phyloP scores from a whole-genome alignment of 2,329 filamentous ascomycete genomes.

The Alternaria panax region DNA sequence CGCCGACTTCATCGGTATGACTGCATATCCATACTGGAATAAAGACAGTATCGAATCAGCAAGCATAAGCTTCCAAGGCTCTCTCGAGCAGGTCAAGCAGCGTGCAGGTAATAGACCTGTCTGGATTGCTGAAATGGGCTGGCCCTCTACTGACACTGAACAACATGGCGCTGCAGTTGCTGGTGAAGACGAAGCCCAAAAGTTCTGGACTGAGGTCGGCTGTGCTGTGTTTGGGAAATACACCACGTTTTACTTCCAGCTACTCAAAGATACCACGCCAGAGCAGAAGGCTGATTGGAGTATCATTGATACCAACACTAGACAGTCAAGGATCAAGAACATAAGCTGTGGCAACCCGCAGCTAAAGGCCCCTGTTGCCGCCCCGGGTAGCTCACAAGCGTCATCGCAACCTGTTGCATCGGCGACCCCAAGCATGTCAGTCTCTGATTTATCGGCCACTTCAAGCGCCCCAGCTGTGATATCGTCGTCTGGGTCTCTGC shows the following conservation, averaged over 20 bases:
- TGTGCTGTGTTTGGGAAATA: constrained; percentile 41
- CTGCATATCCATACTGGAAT: constrained; percentile 45
- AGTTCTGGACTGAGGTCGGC: constrained; percentile 41
- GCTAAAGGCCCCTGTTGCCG: neutral
- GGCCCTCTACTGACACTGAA: constrained; percentile 33
- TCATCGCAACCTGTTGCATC: neutral
- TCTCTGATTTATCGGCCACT: neutral
- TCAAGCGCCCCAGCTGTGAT: neutral
- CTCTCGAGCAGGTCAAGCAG: constrained; percentile 29
- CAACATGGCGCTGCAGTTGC: constrained; percentile 21
- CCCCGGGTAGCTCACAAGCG: neutral
- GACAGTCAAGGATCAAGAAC: constrained; percentile 28
- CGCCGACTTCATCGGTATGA: constrained; percentile 46
- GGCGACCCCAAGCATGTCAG: neutral
- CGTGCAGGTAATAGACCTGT: constrained; percentile 33
- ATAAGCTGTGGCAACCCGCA: constrained; percentile 24
- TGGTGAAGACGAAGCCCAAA: constrained; percentile 31
- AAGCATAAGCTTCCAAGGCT: constrained; percentile 48
- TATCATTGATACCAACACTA: constrained; percentile 25
- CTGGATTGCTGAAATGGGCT: constrained; percentile 49
- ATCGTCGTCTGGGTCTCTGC: neutral
- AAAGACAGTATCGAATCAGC: constrained; percentile 39
- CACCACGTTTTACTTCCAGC: constrained; percentile 46
- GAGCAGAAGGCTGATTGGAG: constrained; percentile 37
- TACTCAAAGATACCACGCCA: constrained; percentile 32